These are phyloP conservation scores for Yamadazyma sp. DNA, from an alignment of 1,139 yeast species.

Conservation along the genomic window DNA sequence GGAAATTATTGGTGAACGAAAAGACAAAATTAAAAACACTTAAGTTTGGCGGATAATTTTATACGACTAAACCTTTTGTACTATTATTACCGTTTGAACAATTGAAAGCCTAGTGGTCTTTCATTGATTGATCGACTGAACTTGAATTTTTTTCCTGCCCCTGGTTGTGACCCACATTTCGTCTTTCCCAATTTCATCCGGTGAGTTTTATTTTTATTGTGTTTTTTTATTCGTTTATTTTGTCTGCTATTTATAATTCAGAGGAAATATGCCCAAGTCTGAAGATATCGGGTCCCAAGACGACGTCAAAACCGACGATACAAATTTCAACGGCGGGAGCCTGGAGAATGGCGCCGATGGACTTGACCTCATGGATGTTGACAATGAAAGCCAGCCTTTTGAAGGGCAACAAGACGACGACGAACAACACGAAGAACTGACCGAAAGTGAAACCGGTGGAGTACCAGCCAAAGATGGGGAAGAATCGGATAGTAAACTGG, in stretches of 20 bases:
- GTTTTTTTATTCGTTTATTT: not conserved
- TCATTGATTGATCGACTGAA: not conserved
- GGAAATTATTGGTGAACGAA: conserved; percentile 2
- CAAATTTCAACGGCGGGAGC: not conserved
- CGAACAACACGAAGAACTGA: not conserved
- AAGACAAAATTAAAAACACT: conserved; percentile 2
- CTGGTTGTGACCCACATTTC: not conserved
- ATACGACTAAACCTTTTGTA: conserved; percentile 1
- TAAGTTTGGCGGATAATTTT: conserved; percentile 1
- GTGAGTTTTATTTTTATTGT: too few species aligned
- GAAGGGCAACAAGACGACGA: not conserved
- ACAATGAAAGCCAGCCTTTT: not conserved
- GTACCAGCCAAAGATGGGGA: too few species aligned
- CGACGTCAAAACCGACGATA: not conserved
- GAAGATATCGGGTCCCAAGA: conserved; percentile 1
- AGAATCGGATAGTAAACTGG: too few species aligned
- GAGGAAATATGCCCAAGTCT: not conserved
- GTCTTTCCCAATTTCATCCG: too few species aligned
- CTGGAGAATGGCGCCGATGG: not conserved
- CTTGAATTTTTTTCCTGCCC: not conserved
- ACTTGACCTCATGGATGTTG: not conserved
- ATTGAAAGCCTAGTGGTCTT: too few species aligned
- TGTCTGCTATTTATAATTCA: not conserved
- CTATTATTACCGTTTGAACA: not conserved
- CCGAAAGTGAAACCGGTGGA: too few species aligned